Evolutionary conservation across 371 early-diverging fungal species (phyloP).

Genomic region (Saksenaea oblongispora): DNA sequence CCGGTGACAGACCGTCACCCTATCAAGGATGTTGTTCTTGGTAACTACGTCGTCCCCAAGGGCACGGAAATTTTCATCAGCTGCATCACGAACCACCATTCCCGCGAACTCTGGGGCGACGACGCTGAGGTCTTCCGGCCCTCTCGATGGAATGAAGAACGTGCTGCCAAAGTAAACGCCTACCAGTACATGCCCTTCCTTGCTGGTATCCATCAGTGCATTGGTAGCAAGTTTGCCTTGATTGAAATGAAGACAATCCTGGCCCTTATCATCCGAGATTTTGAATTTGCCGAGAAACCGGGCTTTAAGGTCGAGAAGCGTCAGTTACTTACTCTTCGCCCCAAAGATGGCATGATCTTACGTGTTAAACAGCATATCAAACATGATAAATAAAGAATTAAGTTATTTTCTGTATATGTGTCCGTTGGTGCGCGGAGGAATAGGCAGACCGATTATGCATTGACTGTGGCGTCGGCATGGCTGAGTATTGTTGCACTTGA

Average conservation of each 20-base stretch:
- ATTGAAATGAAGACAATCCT: conserved; percentile 43
- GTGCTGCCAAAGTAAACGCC: conserved; percentile 29
- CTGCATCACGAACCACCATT: conserved; percentile 48
- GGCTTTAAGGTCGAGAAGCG: conserved; percentile 26
- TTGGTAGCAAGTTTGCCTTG: conserved; percentile 44
- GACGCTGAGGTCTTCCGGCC: conserved; percentile 67
- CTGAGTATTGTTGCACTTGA: too few relatives aligned
- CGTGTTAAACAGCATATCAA: conserved; percentile 9
- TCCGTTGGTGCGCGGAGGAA: not conserved
- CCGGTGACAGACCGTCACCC: conserved; percentile 48
- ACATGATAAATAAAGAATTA: not conserved
- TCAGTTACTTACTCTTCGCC: conserved; percentile 39
- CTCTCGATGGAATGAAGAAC: conserved; percentile 54
- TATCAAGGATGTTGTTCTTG: conserved; percentile 38
- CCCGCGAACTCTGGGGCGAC: conserved; percentile 61
- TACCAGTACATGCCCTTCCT: conserved; percentile 65
- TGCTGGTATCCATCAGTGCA: conserved; percentile 54
- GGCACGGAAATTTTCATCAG: conserved; percentile 48
- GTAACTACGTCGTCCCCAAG: conserved; percentile 51
- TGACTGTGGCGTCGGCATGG: too few relatives aligned
- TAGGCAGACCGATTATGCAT: too few relatives aligned
- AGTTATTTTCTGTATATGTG: not conserved
- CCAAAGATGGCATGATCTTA: conserved; percentile 38
- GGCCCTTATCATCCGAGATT: conserved; percentile 31
- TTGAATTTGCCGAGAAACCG: conserved; percentile 40